These are phyloP conservation scores for Candida schatavii DNA, from an alignment of 805 yeast species.

Conservation along the genomic window DNA sequence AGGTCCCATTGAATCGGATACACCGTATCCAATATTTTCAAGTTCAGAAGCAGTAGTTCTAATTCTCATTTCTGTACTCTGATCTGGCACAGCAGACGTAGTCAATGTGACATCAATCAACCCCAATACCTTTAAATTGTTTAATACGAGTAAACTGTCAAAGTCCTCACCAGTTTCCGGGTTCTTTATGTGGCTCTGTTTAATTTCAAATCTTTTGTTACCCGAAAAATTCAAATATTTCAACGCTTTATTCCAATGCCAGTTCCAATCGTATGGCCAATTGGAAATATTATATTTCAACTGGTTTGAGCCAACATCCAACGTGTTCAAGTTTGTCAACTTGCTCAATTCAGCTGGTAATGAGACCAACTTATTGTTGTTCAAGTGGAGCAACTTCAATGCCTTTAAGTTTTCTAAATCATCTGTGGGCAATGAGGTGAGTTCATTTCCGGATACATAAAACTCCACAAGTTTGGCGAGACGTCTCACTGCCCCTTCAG, in stretches of 20 bases:
- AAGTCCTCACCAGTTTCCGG: slow-evolving; percentile 63
- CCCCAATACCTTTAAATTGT: slow-evolving; percentile 71
- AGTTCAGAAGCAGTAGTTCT: slow-evolving; percentile 85
- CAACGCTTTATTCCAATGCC: slow-evolving; percentile 80
- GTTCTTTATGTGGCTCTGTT: slow-evolving; percentile 53
- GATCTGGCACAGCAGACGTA: slow-evolving; percentile 86
- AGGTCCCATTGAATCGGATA: slow-evolving; percentile 80
- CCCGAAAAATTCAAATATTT: slow-evolving; percentile 88
- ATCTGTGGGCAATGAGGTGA: slow-evolving; percentile 80
- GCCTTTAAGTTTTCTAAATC: slow-evolving; percentile 63
- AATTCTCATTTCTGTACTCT: slow-evolving; percentile 74
- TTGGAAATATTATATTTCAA: slow-evolving; percentile 90
- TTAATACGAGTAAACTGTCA: slow-evolving; percentile 61
- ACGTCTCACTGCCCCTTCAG: slow-evolving; percentile 63
- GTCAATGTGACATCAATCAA: slow-evolving; percentile 94
- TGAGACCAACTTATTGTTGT: slow-evolving; percentile 81
- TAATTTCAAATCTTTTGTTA: slow-evolving; percentile 86
- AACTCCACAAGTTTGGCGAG: slow-evolving; percentile 58
- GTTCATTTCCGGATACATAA: slow-evolving; percentile 78
- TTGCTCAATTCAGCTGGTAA: slow-evolving; percentile 86
- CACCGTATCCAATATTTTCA: slow-evolving; percentile 80
- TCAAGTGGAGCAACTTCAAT: slow-evolving; percentile 63
- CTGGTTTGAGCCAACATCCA: slow-evolving; percentile 90
- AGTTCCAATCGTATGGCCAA: slow-evolving; percentile 97
- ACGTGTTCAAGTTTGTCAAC: slow-evolving; percentile 56